Conservation (phyloP, 2,329 filamentous ascomycete species). For the Colletotrichum magnum region DNA sequence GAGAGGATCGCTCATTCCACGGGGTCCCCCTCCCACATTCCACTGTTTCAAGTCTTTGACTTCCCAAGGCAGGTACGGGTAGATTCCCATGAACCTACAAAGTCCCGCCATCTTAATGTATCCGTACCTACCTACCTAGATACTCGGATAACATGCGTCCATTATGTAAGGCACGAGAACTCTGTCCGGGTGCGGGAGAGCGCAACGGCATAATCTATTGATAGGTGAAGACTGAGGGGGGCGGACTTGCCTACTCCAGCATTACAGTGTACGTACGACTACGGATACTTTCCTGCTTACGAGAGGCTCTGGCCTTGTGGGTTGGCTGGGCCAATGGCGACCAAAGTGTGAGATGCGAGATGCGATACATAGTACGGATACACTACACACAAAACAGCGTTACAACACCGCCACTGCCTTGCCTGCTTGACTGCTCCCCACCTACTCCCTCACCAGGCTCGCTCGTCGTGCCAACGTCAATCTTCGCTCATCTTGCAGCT, state of each 20-base stretch:
- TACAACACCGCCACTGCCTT: conserved; percentile 27
- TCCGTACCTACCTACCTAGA: no score
- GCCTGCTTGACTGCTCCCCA: conserved; percentile 20
- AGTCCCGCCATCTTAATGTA: no score
- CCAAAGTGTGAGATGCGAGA: background rate
- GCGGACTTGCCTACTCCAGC: no score
- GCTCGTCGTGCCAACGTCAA: conserved; percentile 30
- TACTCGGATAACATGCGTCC: no score
- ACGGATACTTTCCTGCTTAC: no score
- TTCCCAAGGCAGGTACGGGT: background rate
- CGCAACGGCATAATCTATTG: no score
- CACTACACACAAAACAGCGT: background rate
- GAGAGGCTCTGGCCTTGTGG: no score
- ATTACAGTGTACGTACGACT: no score
- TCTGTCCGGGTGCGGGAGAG: no score
- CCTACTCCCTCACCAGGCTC: conserved; percentile 19
- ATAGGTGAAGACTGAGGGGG: no score
- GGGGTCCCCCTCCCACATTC: conserved; percentile 28
- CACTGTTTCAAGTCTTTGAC: conserved; percentile 22
- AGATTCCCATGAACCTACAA: no score
- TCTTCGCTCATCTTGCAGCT: conserved; percentile 37
- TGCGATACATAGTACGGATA: background rate
- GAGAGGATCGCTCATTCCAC: conserved; percentile 31
- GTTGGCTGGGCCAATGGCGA: background rate
- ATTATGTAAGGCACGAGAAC: no score